A percentile compares a stretch with the other conserved stretches of the same genome.
These are phyloP conservation scores for Flaveria linearis DNA, from an alignment of 129 eudicot species.

Conservation along the genomic window DNA sequence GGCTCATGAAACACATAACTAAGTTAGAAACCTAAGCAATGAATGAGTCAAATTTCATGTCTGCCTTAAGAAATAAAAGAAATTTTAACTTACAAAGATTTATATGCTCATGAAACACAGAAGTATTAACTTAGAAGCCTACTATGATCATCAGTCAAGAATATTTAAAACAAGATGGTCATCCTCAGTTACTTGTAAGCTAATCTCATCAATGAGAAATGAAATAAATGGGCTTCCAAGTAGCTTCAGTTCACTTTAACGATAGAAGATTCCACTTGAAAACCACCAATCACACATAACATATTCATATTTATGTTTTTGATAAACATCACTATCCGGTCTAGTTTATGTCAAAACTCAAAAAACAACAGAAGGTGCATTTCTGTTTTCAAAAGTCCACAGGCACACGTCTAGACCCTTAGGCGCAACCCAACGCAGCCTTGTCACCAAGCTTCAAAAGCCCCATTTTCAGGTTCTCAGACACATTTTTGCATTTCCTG, in stretches of 20 bases:
- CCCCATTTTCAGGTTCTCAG: no score
- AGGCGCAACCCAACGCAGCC: no score
- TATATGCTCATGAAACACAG: neutral
- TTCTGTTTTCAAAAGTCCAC: neutral
- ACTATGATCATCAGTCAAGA: neutral
- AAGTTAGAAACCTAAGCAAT: no score
- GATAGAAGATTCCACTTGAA: neutral
- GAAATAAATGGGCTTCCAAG: neutral
- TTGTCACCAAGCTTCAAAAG: no score
- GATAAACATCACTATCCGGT: neutral
- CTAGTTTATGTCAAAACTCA: neutral
- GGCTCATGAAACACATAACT: no score
- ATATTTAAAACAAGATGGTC: neutral
- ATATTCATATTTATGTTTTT: neutral
- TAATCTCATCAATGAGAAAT: neutral
- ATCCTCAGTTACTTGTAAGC: neutral
- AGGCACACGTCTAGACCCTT: no score
- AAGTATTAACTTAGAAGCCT: conserved; percentile 1
- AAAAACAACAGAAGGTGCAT: neutral
- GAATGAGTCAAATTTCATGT: no score
- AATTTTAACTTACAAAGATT: no score
- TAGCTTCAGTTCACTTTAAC: neutral
- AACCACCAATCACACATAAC: conserved; percentile 5
- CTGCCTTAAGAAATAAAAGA: no score
- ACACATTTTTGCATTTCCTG: no score